Evolutionary conservation across 1,284 basidiomycete species (phyloP), one percentile per base, ranked within the genome.

Genomic region (Heterobasidion occidentale): DNA sequence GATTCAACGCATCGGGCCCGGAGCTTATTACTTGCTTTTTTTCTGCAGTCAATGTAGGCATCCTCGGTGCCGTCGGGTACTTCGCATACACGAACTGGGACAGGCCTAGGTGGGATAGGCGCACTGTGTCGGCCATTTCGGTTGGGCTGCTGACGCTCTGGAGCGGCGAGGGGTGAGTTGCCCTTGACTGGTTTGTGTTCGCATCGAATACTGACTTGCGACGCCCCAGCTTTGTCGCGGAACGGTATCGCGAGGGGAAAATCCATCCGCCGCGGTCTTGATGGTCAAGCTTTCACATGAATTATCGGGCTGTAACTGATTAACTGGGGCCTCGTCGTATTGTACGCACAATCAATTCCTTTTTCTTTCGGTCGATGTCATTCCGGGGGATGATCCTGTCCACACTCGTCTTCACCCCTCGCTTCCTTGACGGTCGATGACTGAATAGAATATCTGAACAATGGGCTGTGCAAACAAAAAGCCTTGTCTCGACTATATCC

Each of bases 71-170:
- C 3, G 72, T 91, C 35, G 85, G 86, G 1, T 93, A 86, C 69
- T 72, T 82, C 58, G 78, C 80, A 0, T 90, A 89, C 71, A 67
- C 71, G 55, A 77, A 91, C 70, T 92, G 90, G 88, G 71, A 84
- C 52, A 70, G 71, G 57, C 80, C 80, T 12, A 68, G 66, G 4
- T 93, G 90, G 90, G 88, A 93, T 69, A 74, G 80, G 60, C 77
- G 84, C 17, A 69, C 77, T 9, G 79, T 93, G 7, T 83, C 83
- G 20, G 80, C 80, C 8, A 73, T 88, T 34, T 75, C 81, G 9
- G 78, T 83, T 52, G 88, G 86, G 14, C 69, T 94, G 7, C 61
- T 88, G 19, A 75, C 80, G 1, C 71, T 92, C 20, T 85, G 83
- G 72, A 78, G 80, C 44, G 77, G 81, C 46, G 89, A 92, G 75